phyloP scores from a whole-genome alignment of 345 rosid genomes.

The Hypericum androsaemum region DNA sequence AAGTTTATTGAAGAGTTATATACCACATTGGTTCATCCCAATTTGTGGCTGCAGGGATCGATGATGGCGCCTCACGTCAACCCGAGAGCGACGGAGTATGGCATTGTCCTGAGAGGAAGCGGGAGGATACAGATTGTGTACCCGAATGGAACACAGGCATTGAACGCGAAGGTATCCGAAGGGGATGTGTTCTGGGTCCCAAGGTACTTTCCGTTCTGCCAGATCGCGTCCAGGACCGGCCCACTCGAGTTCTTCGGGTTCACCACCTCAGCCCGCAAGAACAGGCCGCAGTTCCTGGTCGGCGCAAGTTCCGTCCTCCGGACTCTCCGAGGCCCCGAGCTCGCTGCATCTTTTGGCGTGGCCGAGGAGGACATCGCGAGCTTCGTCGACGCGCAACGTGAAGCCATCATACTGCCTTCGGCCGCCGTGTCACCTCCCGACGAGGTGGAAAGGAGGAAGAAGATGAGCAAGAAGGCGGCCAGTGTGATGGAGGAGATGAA shows the following conservation, averaged over 20 bases:
- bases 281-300: constrained; percentile 70
- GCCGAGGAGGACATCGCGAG: constrained; percentile 28
- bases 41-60: constrained; percentile 41
- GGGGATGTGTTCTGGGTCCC: constrained; percentile 80
- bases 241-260: constrained; percentile 76
- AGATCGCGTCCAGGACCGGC: constrained; percentile 50
- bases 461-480: neutral
- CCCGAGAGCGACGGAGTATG: constrained; percentile 80
- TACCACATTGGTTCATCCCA: neutral
- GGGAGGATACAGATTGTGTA: constrained; percentile 62
- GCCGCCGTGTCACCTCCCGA: constrained; percentile 42
- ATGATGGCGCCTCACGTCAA: constrained; percentile 97
- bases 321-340: constrained; percentile 32
- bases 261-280: constrained; percentile 69
- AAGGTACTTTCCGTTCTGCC: constrained; percentile 77
- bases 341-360: constrained; percentile 51
- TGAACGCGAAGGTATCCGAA: constrained; percentile 40
- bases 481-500: too few relatives aligned
- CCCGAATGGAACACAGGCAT: constrained; percentile 71
- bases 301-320: constrained; percentile 54
- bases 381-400: constrained; percentile 38
- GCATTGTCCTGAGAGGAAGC: constrained; percentile 48
- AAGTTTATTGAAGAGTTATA: neutral
- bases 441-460: constrained; percentile 2
- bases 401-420: constrained; percentile 58